Evolutionary conservation across 495 filamentous ascomycete genomes (phyloP).

Genomic region (Ramalina intermedia): DNA sequence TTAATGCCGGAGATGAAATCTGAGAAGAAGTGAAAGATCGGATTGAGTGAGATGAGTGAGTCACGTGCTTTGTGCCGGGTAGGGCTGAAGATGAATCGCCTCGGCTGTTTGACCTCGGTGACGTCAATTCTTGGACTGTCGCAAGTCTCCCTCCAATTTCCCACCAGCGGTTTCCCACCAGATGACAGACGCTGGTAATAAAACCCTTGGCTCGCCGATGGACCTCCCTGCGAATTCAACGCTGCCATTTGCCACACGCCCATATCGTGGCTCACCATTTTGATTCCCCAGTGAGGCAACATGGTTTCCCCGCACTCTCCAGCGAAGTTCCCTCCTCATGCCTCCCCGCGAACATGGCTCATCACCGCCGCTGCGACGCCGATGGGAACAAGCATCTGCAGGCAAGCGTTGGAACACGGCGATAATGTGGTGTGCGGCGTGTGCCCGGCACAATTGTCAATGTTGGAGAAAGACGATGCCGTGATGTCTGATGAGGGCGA

Average conservation of each 20-base stretch:
- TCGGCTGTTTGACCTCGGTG: too few species aligned
- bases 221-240: too few species aligned
- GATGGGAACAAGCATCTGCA: conserved; percentile 56
- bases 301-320: not conserved
- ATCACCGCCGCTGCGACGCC: conserved; percentile 72
- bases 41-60: too few species aligned
- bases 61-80: too few species aligned
- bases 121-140: not conserved
- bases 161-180: too few species aligned
- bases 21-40: too few species aligned
- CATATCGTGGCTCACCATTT: not conserved
- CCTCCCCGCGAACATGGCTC: conserved; percentile 65
- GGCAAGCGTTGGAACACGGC: conserved; percentile 67
- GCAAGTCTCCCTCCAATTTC: too few species aligned
- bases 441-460: conserved; percentile 26
- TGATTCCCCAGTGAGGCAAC: not conserved
- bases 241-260: not conserved
- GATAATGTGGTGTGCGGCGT: conserved; percentile 74
- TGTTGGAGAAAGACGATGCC: not conserved
- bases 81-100: too few species aligned
- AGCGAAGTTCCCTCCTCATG: conserved; percentile 43
- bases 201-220: too few species aligned
- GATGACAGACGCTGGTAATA: too few species aligned
- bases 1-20: too few species aligned
- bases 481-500: not conserved